Percentiles rank a stretch among this genome's conserved stretches.
Evolutionary conservation across 306 rosid species (phyloP).

Genomic region (Carpinus fangiana): DNA sequence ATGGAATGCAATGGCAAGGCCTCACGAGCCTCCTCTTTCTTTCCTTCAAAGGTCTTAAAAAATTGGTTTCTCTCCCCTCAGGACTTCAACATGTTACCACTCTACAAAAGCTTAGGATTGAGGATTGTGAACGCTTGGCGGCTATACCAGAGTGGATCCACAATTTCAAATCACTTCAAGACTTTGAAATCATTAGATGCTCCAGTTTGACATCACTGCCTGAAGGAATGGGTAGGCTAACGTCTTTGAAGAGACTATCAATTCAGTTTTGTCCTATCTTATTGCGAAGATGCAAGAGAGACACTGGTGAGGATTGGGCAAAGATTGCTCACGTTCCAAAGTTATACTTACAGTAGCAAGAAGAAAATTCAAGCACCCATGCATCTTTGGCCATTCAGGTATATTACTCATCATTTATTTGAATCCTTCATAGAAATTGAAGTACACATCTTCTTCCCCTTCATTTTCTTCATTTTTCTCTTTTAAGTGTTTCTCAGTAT

Average conservation of each 20-base stretch:
- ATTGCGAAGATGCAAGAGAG: neutral
- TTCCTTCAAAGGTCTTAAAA: no score
- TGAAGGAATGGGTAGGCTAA: neutral
- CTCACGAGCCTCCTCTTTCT: no score
- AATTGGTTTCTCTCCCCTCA: no score
- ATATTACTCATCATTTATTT: neutral
- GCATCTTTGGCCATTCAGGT: no score
- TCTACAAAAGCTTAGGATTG: neutral
- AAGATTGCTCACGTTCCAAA: conserved; percentile 2
- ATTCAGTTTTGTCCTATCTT: neutral
- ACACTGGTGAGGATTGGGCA: neutral
- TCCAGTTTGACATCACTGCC: neutral
- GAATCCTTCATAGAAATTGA: neutral
- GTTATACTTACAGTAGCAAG: no score
- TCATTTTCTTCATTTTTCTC: neutral
- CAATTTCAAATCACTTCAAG: neutral
- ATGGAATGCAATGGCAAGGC: no score
- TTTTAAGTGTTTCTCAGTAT: neutral
- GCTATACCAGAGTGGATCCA: neutral
- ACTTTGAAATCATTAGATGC: neutral
- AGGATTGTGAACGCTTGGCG: no score
- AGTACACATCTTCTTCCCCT: neutral
- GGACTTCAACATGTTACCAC: neutral
- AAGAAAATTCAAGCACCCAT: no score
- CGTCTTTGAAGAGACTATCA: rapidly evolving